Percentiles rank a stretch among this genome's conserved stretches.
Evolutionary conservation across 768 basidiomycete genomes (phyloP).

Genomic region (Mycena galopus): DNA sequence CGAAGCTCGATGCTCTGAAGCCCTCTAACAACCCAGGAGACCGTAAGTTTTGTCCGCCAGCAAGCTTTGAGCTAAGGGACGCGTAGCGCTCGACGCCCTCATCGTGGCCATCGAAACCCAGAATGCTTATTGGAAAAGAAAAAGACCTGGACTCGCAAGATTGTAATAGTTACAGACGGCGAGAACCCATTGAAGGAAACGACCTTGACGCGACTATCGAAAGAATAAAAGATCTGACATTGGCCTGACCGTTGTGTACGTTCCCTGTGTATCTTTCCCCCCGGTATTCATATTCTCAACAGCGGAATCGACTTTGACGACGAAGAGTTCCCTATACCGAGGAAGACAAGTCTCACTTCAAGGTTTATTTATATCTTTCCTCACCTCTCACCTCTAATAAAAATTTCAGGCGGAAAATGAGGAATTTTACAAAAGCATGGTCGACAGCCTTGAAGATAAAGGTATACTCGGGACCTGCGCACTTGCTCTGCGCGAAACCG

Average conservation of each 20-base stretch:
- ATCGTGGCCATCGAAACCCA: conserved; percentile 91
- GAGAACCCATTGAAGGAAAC: conserved; percentile 78
- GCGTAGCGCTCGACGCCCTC: conserved; percentile 84
- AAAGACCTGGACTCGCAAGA: conserved; percentile 87
- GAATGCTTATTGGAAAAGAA: conserved; percentile 74
- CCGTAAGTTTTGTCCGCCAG: conserved; percentile 58
- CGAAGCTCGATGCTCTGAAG: conserved; percentile 71
- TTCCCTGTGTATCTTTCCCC: conserved; percentile 5
- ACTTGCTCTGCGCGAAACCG: conserved; percentile 71
- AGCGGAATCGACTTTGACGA: conserved; percentile 95
- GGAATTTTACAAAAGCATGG: conserved; percentile 69
- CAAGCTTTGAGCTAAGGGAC: conserved; percentile 1
- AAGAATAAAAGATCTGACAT: conserved; percentile 73
- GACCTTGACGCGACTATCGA: conserved; percentile 77
- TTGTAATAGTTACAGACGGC: conserved; percentile 89
- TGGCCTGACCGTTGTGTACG: conserved; percentile 78
- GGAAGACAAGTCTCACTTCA: conserved; percentile 76
- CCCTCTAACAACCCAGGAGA: conserved; percentile 74
- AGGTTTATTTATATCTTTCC: conserved; percentile 62
- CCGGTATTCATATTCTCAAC: conserved; percentile 23
- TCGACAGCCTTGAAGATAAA: conserved; percentile 49
- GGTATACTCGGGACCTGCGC: conserved; percentile 73
- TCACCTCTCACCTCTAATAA: conserved; percentile 1
- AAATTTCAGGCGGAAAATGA: conserved; percentile 77
- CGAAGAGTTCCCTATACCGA: conserved; percentile 73